Base-by-base conservation (phyloP, 352 stramenopile species). In the Peronospora farinosa region DNA sequence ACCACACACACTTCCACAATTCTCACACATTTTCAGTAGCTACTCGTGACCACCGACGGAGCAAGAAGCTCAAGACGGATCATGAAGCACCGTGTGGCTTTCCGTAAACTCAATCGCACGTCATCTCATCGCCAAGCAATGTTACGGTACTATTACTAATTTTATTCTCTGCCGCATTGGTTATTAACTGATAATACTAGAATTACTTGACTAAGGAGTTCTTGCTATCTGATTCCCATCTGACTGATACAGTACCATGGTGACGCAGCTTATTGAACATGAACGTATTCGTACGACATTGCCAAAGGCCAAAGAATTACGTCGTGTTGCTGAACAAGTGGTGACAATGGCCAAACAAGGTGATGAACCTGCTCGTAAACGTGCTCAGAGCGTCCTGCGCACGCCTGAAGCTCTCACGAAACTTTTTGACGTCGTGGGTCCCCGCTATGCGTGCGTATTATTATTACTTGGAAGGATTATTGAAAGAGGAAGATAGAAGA, bases 231-330 rank as follows among this genome's bases (percentile, higher is more conserved):
- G 23, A 27, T 27, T 27, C 23, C 23, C 23, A 27, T 27, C 23
- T 53, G 16, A 36, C 23, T 53, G 16, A 36, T 40, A 54, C 51
- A 93, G 80, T 36, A 98, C 97, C 35, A 96, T 98, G 82, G 88
- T 98, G 41, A 98, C 93, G 51, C 97, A 96, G 50, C 78, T 99
- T 44, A 95, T 99, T 58, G 95, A 98, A 59, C 93, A 98, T 67
- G 96, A 99, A 66, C 88, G 96, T 42, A 98, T 99, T 57, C 90
- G 87, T 62, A 99, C 95, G 51, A 99, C 96, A 41, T 70, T 97
- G 15, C 87, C 94, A 31, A 98, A 97, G 70, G 95, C 96, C 21
- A 98, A 98, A 70, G 93, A 98, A 78, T 67, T 98, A 37, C 80
- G 86, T 42, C 80, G 81, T 28, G 53, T 98, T 23, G 94, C 94